Evolutionary conservation across 1,139 yeast genomes (phyloP), one percentile per base, ranked within the genome.

Genomic region (Waltiozyma sp.): DNA sequence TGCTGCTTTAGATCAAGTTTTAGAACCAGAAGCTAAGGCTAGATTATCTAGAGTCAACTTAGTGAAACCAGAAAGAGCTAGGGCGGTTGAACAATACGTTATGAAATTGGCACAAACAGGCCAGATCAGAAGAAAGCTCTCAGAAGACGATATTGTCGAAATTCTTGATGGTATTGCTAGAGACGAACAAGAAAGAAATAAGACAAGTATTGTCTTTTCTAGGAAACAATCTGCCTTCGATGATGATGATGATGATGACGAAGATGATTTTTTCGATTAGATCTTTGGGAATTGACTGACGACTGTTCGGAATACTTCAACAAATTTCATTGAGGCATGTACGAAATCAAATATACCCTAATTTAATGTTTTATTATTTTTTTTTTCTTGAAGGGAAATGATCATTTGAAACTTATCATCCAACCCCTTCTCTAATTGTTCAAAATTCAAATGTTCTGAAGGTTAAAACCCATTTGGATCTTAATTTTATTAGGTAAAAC

Each of bases 31-130:
- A 42, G 98, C 97, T 1, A 72, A 95, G 42, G 97, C 91, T 60
- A 72, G 98, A 49, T 70, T 91, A 44, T 77, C 91, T 33, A 70
- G 98, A 46, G 95, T 91, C 28, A 70, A 89, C 38, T 75, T 91
- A 57, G 98, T 91, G 38, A 75, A 91, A 56, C 93, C 94, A 2
- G 97, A 91, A 45, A 70, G 97, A 43, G 97, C 95, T 1, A 73
- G 75, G 41, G 85, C 86, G 6, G 96, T 89, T n/a, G 97, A 91
- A 58, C 80, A 81, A 49, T 77, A 89, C 56, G 65, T 91, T 40
- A 63, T 83, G 33, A 76, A 80, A 52, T 64, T 89, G 61, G 85
- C 81, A n/a, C 76, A 79, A 44, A 71, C 82, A 55, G 97, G 97
- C 1, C 86, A 83, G 47, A 68, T 89, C 39, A 70, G 77, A 43